Percentiles rank a stretch among this genome's conserved stretches.
Conservation (phyloP, 2,329 filamentous ascomycete genomes). For the Exophiala mesophila region DNA sequence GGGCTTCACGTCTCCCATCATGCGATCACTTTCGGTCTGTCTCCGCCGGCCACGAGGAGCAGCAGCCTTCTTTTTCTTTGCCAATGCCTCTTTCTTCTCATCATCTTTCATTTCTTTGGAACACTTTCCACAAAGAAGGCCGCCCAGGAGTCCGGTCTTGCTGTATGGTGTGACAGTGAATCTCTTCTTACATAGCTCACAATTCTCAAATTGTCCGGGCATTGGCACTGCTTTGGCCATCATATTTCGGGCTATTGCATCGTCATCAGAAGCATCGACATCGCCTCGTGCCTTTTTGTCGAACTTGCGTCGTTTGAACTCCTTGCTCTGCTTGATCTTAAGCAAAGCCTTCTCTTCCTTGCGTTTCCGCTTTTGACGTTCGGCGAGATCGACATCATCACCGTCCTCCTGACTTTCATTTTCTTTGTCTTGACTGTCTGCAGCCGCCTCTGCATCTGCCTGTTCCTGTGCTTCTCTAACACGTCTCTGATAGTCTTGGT, state of each 20-base stretch:
- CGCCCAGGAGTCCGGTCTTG: conserved; percentile 73
- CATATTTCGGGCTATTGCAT: conserved; percentile 45
- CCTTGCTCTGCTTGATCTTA: conserved; percentile 49
- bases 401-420: conserved; percentile 31
- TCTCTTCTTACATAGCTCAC: conserved; percentile 75
- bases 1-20: conserved; percentile 61
- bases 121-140: conserved; percentile 78
- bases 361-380: conserved; percentile 54
- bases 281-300: conserved; percentile 38
- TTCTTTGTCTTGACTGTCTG: conserved; percentile 34
- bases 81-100: conserved; percentile 57
- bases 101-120: conserved; percentile 68
- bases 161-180: conserved; percentile 93
- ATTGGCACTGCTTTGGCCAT: conserved; percentile 54
- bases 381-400: conserved; percentile 36
- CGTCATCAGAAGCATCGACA: conserved; percentile 30
- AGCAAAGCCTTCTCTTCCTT: conserved; percentile 43
- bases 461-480: conserved; percentile 44
- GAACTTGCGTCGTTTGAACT: conserved; percentile 44
- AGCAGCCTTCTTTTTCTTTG: conserved; percentile 50
- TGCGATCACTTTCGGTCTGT: conserved; percentile 73
- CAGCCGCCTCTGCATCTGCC: conserved; percentile 31
- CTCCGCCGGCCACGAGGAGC: conserved; percentile 60
- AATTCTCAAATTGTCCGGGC: conserved; percentile 87
- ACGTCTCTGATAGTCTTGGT: conserved; percentile 54